Base-by-base conservation (phyloP, 1,284 basidiomycete species). In the Stygiomarasmius scandens region DNA sequence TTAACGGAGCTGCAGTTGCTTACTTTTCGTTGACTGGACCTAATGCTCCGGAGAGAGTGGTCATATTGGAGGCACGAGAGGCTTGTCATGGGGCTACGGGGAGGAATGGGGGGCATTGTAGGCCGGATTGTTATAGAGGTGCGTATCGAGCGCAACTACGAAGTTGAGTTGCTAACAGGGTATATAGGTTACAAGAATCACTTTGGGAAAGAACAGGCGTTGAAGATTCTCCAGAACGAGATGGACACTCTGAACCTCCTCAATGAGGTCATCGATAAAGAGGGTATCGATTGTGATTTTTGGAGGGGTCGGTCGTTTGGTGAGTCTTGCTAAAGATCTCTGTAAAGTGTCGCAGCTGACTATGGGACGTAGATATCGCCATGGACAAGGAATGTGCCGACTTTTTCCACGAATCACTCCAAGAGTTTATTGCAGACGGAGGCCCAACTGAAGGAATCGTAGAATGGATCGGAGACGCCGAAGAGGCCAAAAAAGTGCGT, bases 201-300 rank as follows among this genome's bases (percentile, higher is more conserved):
- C 2, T 66, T 70, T 50, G 69, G 69, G 6, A 61, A 57, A 27
- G 68, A 67, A 34, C 68, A 71, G 53, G 69, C 68, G 16, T 20
- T 68, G 48, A 69, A 71, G 61, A 65, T 71, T 6, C 56, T 70
- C 9, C 62, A 63, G 47, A 70, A 70, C 47, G 69, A 70, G 58
- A 67, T 64, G 64, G 66, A 69, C 25, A 69, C 67, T 14, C 62
- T 68, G 11, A 58, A 65, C 23, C 67, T 68, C 38, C 38, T 64
- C 29, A 41, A 29, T 1, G 65, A 68, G 46, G 58, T 67, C 11
- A 61, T 69, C 32, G 54, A 61, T 46, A 65, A 66, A 53, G 68
- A 70, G 45, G 58, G 58, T 14, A 67, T 71, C 51, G 65, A 71
- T 54, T 71, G 69, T 54, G 69, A 71, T 58, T 68, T 69, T 59